Evolutionary conservation across 352 stramenopile genomes (phyloP).

Genomic region (Globisporangium lucens): DNA sequence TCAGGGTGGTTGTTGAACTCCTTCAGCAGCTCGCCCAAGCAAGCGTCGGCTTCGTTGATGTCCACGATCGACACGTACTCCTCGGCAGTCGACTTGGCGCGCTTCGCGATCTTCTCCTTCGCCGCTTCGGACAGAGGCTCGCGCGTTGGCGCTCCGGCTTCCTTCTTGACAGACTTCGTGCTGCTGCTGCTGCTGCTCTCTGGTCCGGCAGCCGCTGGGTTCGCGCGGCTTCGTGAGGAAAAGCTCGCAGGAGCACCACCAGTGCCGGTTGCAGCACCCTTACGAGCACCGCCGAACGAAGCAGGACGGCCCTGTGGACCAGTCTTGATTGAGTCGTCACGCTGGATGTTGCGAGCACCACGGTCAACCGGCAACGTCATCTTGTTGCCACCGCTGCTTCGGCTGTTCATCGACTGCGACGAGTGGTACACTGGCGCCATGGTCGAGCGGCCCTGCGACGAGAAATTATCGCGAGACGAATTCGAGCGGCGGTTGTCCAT

Average conservation of each 20-base stretch:
- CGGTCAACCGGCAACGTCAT: slow-evolving; percentile 39
- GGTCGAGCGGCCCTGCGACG: slow-evolving; percentile 33
- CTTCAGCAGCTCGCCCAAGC: slow-evolving; percentile 60
- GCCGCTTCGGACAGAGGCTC: slow-evolving; percentile 56
- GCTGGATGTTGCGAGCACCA: slow-evolving; percentile 34
- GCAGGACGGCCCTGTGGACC: slow-evolving; percentile 50
- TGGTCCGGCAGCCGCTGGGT: slow-evolving; percentile 16
- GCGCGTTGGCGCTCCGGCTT: slow-evolving; percentile 24
- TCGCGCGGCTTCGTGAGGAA: slow-evolving; percentile 20
- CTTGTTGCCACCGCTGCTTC: slow-evolving; percentile 32
- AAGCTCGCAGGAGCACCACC: slow-evolving; percentile 35
- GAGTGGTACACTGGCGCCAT: slow-evolving; percentile 59
- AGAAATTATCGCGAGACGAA: slow-evolving; percentile 55
- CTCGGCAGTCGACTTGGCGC: slow-evolving; percentile 72
- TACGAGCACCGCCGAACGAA: slow-evolving; percentile 31
- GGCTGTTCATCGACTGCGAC: slow-evolving; percentile 48
- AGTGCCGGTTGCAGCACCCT: slow-evolving; percentile 18
- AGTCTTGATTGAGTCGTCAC: slow-evolving; percentile 64
- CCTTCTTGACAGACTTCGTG: slow-evolving; percentile 27
- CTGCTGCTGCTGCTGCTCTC: slow-evolving; percentile 11
- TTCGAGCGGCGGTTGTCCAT: slow-evolving; percentile 42
- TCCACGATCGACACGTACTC: slow-evolving; percentile 79
- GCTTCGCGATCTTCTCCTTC: slow-evolving; percentile 68
- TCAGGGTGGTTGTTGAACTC: slow-evolving; percentile 62
- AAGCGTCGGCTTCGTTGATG: slow-evolving; percentile 62